A percentile compares a stretch with the other conserved stretches of the same genome.
Evolutionary conservation across 1,139 yeast genomes (phyloP).

Genomic region (Dujonia santamariae): DNA sequence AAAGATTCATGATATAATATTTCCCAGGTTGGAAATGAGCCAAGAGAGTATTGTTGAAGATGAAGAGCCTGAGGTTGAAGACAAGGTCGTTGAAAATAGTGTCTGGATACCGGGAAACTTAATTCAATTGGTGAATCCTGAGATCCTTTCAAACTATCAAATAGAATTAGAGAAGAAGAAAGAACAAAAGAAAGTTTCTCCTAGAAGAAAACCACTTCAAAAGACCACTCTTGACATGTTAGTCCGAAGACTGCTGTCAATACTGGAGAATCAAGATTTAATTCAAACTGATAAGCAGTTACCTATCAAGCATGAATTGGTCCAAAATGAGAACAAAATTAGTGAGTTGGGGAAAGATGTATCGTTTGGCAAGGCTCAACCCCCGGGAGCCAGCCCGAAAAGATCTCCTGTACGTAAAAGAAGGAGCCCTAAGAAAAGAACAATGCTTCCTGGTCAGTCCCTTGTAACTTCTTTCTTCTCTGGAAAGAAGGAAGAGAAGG

Average conservation of each 20-base stretch:
- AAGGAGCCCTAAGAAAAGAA: conserved; percentile 6
- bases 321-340: too few species aligned
- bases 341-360: neutral
- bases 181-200: conserved; percentile 5
- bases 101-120: conserved; percentile 17
- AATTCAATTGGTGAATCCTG: conserved; percentile 11
- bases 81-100: conserved; percentile 3
- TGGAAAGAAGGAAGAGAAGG: neutral
- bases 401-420: neutral
- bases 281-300: too few species aligned
- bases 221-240: conserved; percentile 4
- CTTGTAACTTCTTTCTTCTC: conserved; percentile 5
- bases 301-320: too few species aligned
- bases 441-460: conserved; percentile 6
- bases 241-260: neutral
- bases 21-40: neutral
- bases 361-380: neutral
- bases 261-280: too few species aligned
- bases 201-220: conserved; percentile 3
- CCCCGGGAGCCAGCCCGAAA: too few species aligned
- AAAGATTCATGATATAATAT: conserved; percentile 2
- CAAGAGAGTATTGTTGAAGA: neutral
- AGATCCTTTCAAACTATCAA: conserved; percentile 9
- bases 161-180: conserved; percentile 3
- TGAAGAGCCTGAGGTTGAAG: neutral